Base-by-base conservation (phyloP, 768 basidiomycete species). In the Suillus fuscotomentosus region DNA sequence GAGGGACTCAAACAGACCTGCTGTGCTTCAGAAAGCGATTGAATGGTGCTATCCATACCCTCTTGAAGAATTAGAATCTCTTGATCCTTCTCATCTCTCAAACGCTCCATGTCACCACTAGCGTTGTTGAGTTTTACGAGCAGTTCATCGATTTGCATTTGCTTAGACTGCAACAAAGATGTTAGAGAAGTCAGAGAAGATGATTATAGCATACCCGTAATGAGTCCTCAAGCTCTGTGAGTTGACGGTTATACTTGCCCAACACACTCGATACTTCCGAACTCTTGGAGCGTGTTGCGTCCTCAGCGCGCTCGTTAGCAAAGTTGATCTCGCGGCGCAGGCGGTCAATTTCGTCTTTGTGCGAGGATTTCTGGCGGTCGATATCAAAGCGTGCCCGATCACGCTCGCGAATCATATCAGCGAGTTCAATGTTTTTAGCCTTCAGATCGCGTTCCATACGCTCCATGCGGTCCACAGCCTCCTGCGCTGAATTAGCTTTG, bases 391-490 rank as follows among this genome's bases (percentile, higher is more conserved):
- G 83, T 42, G 97, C 95, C 63, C 96, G 85, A 73, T 99, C 97
- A 41, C 97, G 88, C 77, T 99, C 97, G 54, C 97, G 86, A 69
- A 99, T 91, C 97, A 99, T 99, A 74, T 99, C 97, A 27, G 97
- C 97, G 22, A 99, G 81, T 76, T 99, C 97, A 62, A 99, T 78
- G 73, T 98, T 99, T 85, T 99, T 99, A n/a, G 93, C 84, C 79
- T 99, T 99, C 70, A 99, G 81, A 74, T 99, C 97, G 41, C 95
- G 84, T 75, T 99, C 97, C 95, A 99, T 99, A 64, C 96, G 84
- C 76, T 99, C 97, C 95, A 99, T 98, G 69, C 89, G 89, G 76
- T 99, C 97, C 53, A 99, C 91, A 36, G 96, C 93, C 77, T 99
- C 97, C 75, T 99, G 97, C 0, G 97, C 96, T 42, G 96, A 97